Evolutionary conservation across 371 early-diverging fungal genomes (phyloP).

Genomic region (Apophysomyces ossiformis): DNA sequence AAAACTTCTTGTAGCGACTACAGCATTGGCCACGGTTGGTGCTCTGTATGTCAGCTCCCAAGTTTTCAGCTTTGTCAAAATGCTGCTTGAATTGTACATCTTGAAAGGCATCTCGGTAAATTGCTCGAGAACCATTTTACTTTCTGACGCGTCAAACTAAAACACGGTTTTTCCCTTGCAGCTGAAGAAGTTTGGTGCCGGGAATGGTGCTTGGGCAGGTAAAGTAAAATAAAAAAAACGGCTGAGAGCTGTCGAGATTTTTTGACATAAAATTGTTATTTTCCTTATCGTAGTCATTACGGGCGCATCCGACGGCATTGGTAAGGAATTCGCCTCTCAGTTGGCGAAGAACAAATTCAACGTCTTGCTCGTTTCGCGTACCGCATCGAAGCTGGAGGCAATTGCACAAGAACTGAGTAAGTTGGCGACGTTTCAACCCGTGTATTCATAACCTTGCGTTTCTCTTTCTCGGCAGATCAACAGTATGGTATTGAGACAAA

Average conservation of each 20-base stretch:
- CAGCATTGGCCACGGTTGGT: constrained; percentile 58
- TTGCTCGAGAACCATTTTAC: no score
- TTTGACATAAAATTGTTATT: background rate
- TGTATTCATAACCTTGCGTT: background rate
- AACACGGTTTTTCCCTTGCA: constrained; percentile 20
- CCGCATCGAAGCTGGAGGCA: constrained; percentile 80
- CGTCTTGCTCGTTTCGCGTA: constrained; percentile 89
- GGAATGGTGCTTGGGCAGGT: constrained; percentile 87
- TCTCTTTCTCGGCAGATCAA: constrained; percentile 18
- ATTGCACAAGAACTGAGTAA: constrained; percentile 76
- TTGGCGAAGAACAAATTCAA: constrained; percentile 89
- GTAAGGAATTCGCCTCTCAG: constrained; percentile 92
- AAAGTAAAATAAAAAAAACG: constrained; percentile 21
- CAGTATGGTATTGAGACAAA: constrained; percentile 73
- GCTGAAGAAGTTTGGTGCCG: constrained; percentile 85
- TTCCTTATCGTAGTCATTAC: constrained; percentile 74
- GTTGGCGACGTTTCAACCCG: background rate
- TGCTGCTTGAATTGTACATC: constrained; percentile 61
- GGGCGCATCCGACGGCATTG: constrained; percentile 98
- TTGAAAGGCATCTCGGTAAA: constrained; percentile 64
- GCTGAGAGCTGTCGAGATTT: background rate
- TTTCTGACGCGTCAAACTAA: background rate
- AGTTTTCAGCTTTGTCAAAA: constrained; percentile 51
- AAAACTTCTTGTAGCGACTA: constrained; percentile 23
- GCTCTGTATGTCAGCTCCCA: constrained; percentile 50